Conservation (phyloP, 176 grass and related monocot species). For the Cenchrus americanus region DNA sequence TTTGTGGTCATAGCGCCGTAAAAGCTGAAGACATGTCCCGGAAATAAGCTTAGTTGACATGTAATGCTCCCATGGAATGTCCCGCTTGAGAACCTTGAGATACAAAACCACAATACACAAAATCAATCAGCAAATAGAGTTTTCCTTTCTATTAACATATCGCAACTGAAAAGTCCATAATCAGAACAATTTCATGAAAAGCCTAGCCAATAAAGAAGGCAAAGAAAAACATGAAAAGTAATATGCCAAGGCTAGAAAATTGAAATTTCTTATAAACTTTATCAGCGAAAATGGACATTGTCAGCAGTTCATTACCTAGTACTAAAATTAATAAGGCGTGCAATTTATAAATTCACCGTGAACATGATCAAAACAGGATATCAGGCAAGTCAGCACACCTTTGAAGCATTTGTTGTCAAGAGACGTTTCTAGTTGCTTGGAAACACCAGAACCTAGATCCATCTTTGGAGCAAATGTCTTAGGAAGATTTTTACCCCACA, state of each 20-base stretch:
- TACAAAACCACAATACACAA: constrained; percentile 40
- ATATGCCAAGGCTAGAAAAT: background rate
- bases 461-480: too few species aligned
- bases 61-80: constrained; percentile 99
- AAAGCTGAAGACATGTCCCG: constrained; percentile 78
- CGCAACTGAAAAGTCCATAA: background rate
- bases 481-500: too few species aligned
- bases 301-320: background rate
- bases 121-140: background rate
- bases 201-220: constrained; percentile 9
- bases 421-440: background rate
- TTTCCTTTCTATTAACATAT: background rate
- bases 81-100: constrained; percentile 91
- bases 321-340: background rate
- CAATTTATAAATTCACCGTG: background rate
- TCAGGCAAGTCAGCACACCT: background rate
- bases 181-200: constrained; percentile 5
- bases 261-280: background rate
- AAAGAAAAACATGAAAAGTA: constrained; percentile 12
- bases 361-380: background rate
- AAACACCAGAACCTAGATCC: background rate
- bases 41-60: constrained; percentile 94
- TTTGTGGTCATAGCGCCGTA: constrained; percentile 82
- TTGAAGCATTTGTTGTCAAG: background rate
- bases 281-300: background rate